These are phyloP conservation scores for Ambrosia artemisiifolia DNA, from an alignment of 129 eudicot genomes.

Conservation along the genomic window DNA sequence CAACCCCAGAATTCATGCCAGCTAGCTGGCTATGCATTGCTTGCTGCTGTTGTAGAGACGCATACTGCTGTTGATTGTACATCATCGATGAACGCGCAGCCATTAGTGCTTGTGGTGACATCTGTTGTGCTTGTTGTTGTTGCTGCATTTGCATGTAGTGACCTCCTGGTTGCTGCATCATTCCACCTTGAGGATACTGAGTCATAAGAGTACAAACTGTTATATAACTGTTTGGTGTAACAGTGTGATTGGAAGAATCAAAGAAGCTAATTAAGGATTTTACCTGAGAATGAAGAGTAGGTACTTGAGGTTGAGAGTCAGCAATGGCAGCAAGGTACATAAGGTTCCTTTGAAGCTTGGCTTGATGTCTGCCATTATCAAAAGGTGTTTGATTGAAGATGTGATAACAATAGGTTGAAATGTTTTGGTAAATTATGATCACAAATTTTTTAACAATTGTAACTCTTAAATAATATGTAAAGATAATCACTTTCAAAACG, in stretches of 20 bases:
- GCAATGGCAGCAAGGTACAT: constrained; percentile 99
- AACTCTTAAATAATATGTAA: no score
- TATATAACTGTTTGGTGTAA: neutral
- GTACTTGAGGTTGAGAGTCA: constrained; percentile 90
- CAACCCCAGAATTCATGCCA: constrained; percentile 54
- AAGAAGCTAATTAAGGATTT: neutral
- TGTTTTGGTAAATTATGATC: no score
- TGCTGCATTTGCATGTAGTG: constrained; percentile 78
- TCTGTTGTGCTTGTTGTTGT: constrained; percentile 61
- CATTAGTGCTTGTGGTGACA: constrained; percentile 59
- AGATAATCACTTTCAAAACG: no score
- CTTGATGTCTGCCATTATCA: constrained; percentile 54
- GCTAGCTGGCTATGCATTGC: constrained; percentile 48
- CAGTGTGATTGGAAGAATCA: neutral
- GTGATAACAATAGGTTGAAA: no score
- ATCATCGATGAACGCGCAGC: constrained; percentile 71
- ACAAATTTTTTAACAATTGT: no score
- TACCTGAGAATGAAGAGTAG: constrained; percentile 88
- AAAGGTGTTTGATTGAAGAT: no score
- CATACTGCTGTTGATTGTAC: constrained; percentile 59
- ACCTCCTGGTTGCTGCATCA: constrained; percentile 63
- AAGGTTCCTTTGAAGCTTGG: constrained; percentile 74
- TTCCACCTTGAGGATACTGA: constrained; percentile 62
- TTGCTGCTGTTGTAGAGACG: constrained; percentile 63
- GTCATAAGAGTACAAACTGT: neutral